phyloP scores from a whole-genome alignment of 257 asterid species.

The Jaltomata sinuosa region DNA sequence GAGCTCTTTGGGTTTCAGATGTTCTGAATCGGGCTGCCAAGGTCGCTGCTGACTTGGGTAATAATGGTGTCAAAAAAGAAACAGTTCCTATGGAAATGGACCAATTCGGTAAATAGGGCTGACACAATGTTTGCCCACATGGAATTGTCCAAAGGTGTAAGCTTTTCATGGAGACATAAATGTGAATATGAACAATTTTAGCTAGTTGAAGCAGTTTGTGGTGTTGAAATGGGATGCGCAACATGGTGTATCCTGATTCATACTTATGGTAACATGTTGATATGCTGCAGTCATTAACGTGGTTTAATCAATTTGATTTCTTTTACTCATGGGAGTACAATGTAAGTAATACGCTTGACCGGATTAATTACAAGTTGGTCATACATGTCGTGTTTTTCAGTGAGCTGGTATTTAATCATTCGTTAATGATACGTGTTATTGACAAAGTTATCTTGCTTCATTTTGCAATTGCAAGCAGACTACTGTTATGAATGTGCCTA shows the following conservation, averaged over 20 bases:
- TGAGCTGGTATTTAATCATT: not conserved
- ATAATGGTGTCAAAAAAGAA: conserved; percentile 2
- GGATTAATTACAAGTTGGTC: not conserved
- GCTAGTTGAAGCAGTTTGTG: not conserved
- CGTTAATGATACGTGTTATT: not conserved
- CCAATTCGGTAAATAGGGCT: not conserved
- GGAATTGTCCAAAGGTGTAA: not conserved
- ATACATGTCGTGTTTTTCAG: not conserved
- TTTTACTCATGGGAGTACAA: not conserved
- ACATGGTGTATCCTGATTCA: not conserved
- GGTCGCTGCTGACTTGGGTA: conserved; percentile 46
- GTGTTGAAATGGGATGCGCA: not conserved
- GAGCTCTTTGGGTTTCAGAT: conserved; percentile 54
- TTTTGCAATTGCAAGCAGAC: not conserved
- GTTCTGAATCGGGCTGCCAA: conserved; percentile 38
- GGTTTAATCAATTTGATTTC: not conserved
- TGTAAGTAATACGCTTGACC: not conserved
- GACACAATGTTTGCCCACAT: not conserved
- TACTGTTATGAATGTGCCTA: not conserved
- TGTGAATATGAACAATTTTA: not conserved
- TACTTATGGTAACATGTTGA: not conserved
- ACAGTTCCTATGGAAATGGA: not conserved
- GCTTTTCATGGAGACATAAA: not conserved
- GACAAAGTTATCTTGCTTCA: not conserved
- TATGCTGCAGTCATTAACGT: not conserved